These are phyloP conservation scores for Septoria linicola DNA, from an alignment of 2,329 filamentous ascomycete species.

Conservation along the genomic window DNA sequence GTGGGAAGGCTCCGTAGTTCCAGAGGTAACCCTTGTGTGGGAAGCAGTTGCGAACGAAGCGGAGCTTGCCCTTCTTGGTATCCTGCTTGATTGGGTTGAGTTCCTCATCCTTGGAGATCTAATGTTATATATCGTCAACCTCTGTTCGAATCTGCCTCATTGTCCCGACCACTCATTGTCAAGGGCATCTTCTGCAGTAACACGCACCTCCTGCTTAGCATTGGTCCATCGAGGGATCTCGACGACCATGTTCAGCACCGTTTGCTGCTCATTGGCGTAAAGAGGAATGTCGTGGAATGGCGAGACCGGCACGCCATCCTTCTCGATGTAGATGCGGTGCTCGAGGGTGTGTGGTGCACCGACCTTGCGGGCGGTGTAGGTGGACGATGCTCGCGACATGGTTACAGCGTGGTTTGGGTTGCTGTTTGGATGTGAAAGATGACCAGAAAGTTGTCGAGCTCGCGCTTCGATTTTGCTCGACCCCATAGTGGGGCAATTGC, in stretches of 20 bases:
- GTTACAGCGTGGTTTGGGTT: constrained; percentile 6
- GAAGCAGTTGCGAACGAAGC: constrained; percentile 99
- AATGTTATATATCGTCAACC: constrained; percentile 26
- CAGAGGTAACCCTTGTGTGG: constrained; percentile 99
- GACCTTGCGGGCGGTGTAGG: constrained; percentile 81
- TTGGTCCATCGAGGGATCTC: constrained; percentile 99
- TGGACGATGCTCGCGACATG: constrained; percentile 53
- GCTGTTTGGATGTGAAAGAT: constrained; percentile 25
- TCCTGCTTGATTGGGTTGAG: constrained; percentile 99
- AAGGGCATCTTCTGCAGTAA: constrained; percentile 4
- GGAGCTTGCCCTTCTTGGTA: constrained; percentile 99
- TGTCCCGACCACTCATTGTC: neutral
- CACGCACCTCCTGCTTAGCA: constrained; percentile 92
- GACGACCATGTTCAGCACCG: constrained; percentile 97
- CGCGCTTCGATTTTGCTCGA: constrained; percentile 31
- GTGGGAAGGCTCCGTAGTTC: constrained; percentile 99
- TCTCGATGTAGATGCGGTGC: constrained; percentile 96
- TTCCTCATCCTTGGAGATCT: constrained; percentile 98
- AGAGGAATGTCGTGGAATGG: constrained; percentile 99
- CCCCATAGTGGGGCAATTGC: constrained; percentile 27
- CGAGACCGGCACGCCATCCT: constrained; percentile 90
- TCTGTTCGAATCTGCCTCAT: neutral
- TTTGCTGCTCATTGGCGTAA: constrained; percentile 94
- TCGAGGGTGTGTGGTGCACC: constrained; percentile 89
- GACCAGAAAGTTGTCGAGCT: constrained; percentile 22